Evolutionary conservation across 202 grass and related monocot species (phyloP).

Genomic region (Setaria viridis): DNA sequence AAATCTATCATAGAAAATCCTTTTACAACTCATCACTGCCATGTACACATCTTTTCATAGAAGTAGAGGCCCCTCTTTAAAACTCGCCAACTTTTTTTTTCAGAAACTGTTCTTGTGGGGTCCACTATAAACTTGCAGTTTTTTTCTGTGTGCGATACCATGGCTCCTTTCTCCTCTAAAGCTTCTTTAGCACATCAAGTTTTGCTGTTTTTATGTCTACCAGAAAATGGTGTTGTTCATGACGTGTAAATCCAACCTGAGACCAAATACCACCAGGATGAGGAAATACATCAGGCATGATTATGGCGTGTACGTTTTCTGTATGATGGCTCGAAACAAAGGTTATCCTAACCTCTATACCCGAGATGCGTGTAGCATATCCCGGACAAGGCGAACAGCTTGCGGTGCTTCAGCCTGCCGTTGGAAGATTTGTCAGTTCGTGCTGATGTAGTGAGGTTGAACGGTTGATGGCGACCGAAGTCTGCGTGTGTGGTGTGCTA

Average conservation of each 20-base stretch:
- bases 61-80: neutral
- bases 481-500: too few relatives aligned
- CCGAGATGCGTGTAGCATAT: neutral
- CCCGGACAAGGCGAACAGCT: neutral
- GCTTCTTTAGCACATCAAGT: neutral
- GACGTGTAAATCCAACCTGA: too few relatives aligned
- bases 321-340: neutral
- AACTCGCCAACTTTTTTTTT: too few relatives aligned
- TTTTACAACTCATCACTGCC: neutral
- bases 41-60: neutral
- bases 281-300: neutral
- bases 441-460: neutral
- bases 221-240: neutral
- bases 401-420: neutral
- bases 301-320: neutral
- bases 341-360: too few relatives aligned
- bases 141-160: too few relatives aligned
- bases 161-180: neutral
- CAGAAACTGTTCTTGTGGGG: rapidly evolving
- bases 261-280: too few relatives aligned
- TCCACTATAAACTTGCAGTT: too few relatives aligned
- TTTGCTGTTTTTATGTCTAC: neutral
- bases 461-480: neutral
- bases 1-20: neutral
- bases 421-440: neutral